Conservation (phyloP, 106 monocot genomes). For the Gastrodia elata region DNA sequence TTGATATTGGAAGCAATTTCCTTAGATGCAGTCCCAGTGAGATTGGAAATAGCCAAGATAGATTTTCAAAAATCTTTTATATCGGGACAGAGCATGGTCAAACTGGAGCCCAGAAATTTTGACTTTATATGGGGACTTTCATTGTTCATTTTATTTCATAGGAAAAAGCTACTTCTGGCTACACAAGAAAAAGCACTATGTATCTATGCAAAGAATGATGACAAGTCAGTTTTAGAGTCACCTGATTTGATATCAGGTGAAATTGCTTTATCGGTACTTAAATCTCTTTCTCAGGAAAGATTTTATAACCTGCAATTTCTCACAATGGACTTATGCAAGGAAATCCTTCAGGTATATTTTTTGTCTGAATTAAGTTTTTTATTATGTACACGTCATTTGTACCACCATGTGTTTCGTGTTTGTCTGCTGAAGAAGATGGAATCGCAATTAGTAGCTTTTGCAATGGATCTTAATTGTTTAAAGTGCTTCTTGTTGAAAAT, state of each 20-base stretch:
- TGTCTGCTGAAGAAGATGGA: neutral
- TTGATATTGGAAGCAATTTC: slow-evolving; percentile 62
- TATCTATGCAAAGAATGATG: slow-evolving; percentile 12
- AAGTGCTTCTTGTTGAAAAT: neutral
- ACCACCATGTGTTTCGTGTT: neutral
- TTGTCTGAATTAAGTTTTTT: neutral
- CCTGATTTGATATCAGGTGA: slow-evolving; percentile 24
- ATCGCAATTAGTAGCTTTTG: neutral
- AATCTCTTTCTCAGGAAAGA: slow-evolving; percentile 43
- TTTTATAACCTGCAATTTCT: slow-evolving; percentile 61
- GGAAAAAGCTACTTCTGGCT: slow-evolving; percentile 16
- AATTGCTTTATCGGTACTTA: slow-evolving; percentile 35
- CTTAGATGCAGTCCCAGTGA: slow-evolving; percentile 62
- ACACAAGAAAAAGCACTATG: slow-evolving; percentile 11
- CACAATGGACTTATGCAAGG: slow-evolving; percentile 48
- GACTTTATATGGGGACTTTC: slow-evolving; percentile 83
- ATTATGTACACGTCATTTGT: neutral
- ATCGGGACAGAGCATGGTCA: slow-evolving; percentile 75
- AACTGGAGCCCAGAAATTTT: slow-evolving; percentile 47
- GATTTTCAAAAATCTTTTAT: slow-evolving; percentile 19
- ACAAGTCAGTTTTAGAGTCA: slow-evolving; percentile 11
- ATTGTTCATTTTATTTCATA: slow-evolving; percentile 64
- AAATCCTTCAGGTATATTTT: slow-evolving; percentile 69
- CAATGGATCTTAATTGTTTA: too few relatives aligned
- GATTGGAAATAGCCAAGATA: slow-evolving; percentile 28